Conservation (phyloP, 305 asterid genomes). For the Fraxinus latifolia region DNA sequence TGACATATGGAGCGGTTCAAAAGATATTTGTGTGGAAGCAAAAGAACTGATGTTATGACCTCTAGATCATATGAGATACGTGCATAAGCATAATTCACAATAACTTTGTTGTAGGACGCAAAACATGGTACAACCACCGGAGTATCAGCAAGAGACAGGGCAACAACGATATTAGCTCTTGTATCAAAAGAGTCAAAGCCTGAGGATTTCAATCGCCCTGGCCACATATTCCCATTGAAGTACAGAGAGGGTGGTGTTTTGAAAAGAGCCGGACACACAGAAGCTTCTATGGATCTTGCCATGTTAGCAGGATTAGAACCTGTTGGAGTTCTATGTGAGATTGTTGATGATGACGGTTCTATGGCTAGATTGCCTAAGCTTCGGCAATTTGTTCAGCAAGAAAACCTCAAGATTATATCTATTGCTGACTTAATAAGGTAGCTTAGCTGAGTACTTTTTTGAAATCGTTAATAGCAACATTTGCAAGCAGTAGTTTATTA, state of each 20-base stretch:
- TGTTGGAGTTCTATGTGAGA: conserved; percentile 85
- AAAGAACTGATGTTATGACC: background rate
- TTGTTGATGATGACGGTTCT: conserved; percentile 97
- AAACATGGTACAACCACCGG: conserved; percentile 94
- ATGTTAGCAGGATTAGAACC: conserved; percentile 82
- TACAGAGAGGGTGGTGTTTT: conserved; percentile 93
- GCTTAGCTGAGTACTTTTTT: background rate
- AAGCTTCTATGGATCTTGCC: conserved; percentile 92
- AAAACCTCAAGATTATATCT: conserved; percentile 71
- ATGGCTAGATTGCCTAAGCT: conserved; percentile 95
- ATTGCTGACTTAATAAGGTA: conserved; percentile 95
- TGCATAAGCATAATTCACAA: background rate
- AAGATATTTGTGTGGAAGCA: background rate
- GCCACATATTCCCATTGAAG: conserved; percentile 91
- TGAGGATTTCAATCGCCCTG: conserved; percentile 94
- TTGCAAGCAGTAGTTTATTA: background rate
- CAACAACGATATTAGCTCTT: conserved; percentile 78
- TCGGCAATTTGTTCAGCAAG: conserved; percentile 54
- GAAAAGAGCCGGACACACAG: conserved; percentile 98
- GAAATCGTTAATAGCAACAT: background rate
- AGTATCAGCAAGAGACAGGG: conserved; percentile 92
- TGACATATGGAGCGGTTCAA: background rate
- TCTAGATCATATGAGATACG: background rate
- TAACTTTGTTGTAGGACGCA: conserved; percentile 61
- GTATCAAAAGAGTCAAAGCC: conserved; percentile 83